Evolutionary conservation across 192 early-diverging fungal genomes (phyloP).

Genomic region (Kappamyces sp.): DNA sequence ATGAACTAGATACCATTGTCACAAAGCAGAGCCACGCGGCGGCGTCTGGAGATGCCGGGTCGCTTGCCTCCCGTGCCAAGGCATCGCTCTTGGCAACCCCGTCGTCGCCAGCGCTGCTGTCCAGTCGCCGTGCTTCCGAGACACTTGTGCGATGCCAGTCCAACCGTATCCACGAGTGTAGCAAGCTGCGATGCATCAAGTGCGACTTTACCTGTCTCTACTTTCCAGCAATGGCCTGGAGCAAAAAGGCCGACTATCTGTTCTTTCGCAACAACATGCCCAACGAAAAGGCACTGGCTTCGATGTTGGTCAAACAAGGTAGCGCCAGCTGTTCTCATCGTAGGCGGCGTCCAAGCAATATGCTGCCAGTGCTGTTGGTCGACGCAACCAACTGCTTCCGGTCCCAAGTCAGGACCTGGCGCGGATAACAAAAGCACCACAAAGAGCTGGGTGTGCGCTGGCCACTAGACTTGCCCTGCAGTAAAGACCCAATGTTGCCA

Average conservation of each 20-base stretch:
- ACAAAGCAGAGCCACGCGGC: background rate
- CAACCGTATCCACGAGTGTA: background rate
- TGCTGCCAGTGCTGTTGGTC: slow-evolving; percentile 16
- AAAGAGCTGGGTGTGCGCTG: slow-evolving; percentile 9
- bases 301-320: slow-evolving; percentile 4
- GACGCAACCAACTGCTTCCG: background rate
- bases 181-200: slow-evolving; percentile 4
- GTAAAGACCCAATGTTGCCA: too few species aligned
- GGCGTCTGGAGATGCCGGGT: background rate
- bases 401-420: background rate
- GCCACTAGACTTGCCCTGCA: background rate
- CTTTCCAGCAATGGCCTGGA: slow-evolving; percentile 13
- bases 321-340: background rate
- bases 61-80: background rate
- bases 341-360: background rate
- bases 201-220: slow-evolving; percentile 9
- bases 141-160: too few species aligned
- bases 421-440: background rate
- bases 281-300: slow-evolving; percentile 10
- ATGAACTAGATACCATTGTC: slow-evolving; percentile 11
- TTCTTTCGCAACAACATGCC: slow-evolving; percentile 30
- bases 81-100: background rate
- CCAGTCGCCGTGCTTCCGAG: too few species aligned
- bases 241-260: slow-evolving; percentile 21
- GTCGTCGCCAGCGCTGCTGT: too few species aligned